Percentiles rank a stretch among this genome's conserved stretches.
phyloP scores from a whole-genome alignment of 2,329 filamentous ascomycete species.

The Sphaerostilbella broomeana region DNA sequence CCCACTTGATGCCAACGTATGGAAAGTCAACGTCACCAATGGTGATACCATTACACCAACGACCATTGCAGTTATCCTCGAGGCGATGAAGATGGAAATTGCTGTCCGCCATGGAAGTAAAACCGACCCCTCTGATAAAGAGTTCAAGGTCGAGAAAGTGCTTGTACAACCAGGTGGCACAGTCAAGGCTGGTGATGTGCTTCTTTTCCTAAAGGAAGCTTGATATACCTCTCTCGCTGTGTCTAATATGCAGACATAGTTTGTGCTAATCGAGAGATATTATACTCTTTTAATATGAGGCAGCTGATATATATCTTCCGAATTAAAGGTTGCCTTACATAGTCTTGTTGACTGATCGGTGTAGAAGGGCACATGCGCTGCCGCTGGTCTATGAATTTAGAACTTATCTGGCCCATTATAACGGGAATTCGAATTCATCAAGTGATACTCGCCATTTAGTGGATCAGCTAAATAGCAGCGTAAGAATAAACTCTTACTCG shows the following conservation, averaged over 20 bases:
- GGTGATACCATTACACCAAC: constrained; percentile 36
- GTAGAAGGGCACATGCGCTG: too few species aligned
- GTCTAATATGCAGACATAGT: neutral
- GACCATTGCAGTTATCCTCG: constrained; percentile 40
- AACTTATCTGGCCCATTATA: too few species aligned
- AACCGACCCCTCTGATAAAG: too few species aligned
- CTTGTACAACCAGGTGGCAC: neutral
- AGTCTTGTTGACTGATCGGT: too few species aligned
- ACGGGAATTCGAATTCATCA: too few species aligned
- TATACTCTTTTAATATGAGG: too few species aligned
- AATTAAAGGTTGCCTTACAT: too few species aligned
- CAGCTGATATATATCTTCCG: too few species aligned
- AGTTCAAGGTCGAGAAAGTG: neutral
- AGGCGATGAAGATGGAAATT: constrained; percentile 55
- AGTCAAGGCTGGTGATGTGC: neutral
- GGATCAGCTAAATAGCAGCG: too few species aligned
- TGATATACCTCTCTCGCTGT: neutral
- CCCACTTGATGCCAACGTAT: constrained; percentile 39
- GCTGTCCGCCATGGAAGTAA: too few species aligned
- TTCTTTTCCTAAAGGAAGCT: neutral
- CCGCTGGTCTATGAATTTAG: too few species aligned
- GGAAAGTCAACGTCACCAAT: constrained; percentile 42
- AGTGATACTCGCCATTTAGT: too few species aligned
- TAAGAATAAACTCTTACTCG: neutral
- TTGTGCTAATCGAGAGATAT: neutral